phyloP scores from a whole-genome alignment of 331 rosid species.

The Pyracantha coccinea region DNA sequence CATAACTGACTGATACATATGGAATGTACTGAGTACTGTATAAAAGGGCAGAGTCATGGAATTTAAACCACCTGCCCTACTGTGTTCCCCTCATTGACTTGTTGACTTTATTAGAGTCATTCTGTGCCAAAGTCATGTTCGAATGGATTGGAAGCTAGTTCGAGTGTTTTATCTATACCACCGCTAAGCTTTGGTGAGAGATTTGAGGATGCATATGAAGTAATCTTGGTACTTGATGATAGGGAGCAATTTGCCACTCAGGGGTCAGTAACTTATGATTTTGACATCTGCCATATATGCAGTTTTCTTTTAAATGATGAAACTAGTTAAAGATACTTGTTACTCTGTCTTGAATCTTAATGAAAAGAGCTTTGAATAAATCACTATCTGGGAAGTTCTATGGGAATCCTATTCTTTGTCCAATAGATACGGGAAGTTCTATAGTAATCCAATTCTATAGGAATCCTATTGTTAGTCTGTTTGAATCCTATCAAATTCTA shows the following conservation, averaged over 20 bases:
- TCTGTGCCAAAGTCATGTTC: conserved; percentile 26
- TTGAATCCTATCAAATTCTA: no score
- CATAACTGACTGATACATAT: background rate
- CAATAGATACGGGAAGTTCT: background rate
- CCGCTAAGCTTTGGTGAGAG: conserved; percentile 80
- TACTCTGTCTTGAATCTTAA: background rate
- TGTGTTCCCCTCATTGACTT: conserved; percentile 4
- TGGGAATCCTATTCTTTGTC: background rate
- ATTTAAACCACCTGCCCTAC: background rate
- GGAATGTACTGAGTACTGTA: background rate
- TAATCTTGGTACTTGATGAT: conserved; percentile 75
- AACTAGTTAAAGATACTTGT: background rate
- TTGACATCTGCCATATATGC: background rate
- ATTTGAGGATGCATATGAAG: conserved; percentile 82
- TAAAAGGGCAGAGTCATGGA: background rate
- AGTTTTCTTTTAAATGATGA: background rate
- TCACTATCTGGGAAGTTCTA: background rate
- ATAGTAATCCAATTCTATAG: no score
- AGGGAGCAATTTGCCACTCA: conserved; percentile 89
- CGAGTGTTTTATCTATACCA: conserved; percentile 52
- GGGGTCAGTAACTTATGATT: conserved; percentile 50
- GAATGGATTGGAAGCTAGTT: conserved; percentile 29
- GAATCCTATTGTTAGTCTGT: no score
- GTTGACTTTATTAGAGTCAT: conserved; percentile 27
- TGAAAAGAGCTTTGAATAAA: background rate